Evolutionary conservation across 352 stramenopile genomes (phyloP), one percentile per base, ranked within the genome.

Genomic region (Pythium dissimile): DNA sequence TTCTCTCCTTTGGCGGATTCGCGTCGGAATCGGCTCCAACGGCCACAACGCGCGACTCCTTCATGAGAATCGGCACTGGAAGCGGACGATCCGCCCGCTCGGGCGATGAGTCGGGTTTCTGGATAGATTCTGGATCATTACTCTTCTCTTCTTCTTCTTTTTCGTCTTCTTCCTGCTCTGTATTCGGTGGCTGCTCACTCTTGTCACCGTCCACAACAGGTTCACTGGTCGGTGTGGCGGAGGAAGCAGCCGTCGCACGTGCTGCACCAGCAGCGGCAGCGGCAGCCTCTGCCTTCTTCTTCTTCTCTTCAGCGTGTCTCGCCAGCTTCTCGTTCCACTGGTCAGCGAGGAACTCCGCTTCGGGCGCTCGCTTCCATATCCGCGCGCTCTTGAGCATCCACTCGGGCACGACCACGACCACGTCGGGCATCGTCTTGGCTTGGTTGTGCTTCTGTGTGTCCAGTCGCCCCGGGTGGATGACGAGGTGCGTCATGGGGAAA

Each of bases 401-500:
- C 32, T 94, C 82, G 0, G 82, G 82, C 1, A 74, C 86, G 15
- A 94, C 82, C 20, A 92, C 73, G 10, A 76, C 48, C 34, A 88
- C 77, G 23, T 73, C 71, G 10, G 76, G 59, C 59, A 82, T 89
- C 21, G 54, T 69, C 49, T 80, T 80, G 10, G 80, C 82, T 75
- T 94, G 77, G 32, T 82, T 69, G 48, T 92, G 80, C 49, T 94
- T 94, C 48, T 91, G 79, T 13, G 84, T 92, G 32, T 84, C 84
- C 21, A 94, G 68, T 3, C 84, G 78, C 8, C 77, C 78, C 24
- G 84, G 84, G 42, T 94, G 80, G 30, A 94, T 92, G 23, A 92
- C 80, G 50, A 94, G 69, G 56, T 94, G 84, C n/a, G 84, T 94
- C 38, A 91, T 67, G 0, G 79, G 71, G 31, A 94, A 92, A 32